Evolutionary conservation across 2,329 filamentous ascomycete genomes (phyloP), one percentile per base, ranked within the genome.

Genomic region (Alternaria brassicicola): DNA sequence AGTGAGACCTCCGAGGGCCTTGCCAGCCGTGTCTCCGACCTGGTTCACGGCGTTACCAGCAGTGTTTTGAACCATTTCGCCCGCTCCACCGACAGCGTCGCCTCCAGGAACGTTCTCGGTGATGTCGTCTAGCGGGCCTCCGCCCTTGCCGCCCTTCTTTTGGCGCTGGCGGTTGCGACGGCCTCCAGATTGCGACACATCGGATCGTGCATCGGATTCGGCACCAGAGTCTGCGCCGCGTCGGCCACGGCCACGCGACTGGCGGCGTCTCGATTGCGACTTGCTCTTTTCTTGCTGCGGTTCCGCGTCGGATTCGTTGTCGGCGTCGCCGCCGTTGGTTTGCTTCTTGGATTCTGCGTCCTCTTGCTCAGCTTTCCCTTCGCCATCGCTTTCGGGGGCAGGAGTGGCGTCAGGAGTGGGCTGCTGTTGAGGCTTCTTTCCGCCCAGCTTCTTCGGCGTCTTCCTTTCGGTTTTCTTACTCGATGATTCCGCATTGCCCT

Each of bases 31-130:
- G 68, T 75, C 53, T 49, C 80, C 80, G 28, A 81, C 81, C 52
- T 78, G 75, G 63, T 77, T 76, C 43, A 84, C 74, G n/a, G 82
- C 81, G 55, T 83, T 82, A 57, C 83, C 82, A 38, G 81, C 83
- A n/a, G 83, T 84, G 68, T 83, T 77, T 69, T 84, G 80, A 25
- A 87, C 84, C 67, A 86, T 81, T 59, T 86, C 84, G 49, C 80
- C 80, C 38, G 83, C 84, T 63, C 83, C 83, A 56, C 75, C 76
- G 41, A 84, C 79, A 9, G 82, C 77, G 54, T 86, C 83, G 39
- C 82, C 83, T 50, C 83, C 84, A 9, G 81, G 81, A 1, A 82
- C 68, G 49, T 79, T 75, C 69, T 88, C 85, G 55, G 83, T 82
- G 57, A 87, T 85, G 61, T 82, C 82, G 55, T 82, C 84, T 3